A percentile compares a stretch with the other conserved stretches of the same genome.
These are phyloP conservation scores for Phlyctochytrium bullatum DNA, from an alignment of 192 early-diverging fungal species.

Conservation along the genomic window DNA sequence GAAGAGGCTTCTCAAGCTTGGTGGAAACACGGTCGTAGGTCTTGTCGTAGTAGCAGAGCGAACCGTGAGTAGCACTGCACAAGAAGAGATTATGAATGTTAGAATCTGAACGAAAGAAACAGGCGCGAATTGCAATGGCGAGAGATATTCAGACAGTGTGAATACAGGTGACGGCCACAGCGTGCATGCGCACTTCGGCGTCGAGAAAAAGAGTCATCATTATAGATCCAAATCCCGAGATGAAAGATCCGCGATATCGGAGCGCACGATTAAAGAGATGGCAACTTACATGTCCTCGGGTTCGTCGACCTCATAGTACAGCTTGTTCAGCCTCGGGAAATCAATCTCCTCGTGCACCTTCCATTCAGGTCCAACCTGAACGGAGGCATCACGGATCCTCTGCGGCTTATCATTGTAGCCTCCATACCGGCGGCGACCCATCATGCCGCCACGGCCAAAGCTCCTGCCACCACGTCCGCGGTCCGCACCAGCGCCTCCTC, in stretches of 20 bases:
- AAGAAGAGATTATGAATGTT: no score
- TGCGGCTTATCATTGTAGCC: constrained; percentile 59
- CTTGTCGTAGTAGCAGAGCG: constrained; percentile 73
- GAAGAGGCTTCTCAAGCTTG: constrained; percentile 73
- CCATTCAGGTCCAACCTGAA: constrained; percentile 88
- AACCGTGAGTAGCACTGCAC: constrained; percentile 70
- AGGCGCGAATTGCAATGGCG: no score
- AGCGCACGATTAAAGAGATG: neutral
- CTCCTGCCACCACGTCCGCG: constrained; percentile 28
- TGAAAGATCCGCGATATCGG: no score
- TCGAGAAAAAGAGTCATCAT: no score
- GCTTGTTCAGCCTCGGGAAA: constrained; percentile 80
- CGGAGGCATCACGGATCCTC: constrained; percentile 78
- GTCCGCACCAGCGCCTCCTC: constrained; percentile 20
- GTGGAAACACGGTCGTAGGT: constrained; percentile 81
- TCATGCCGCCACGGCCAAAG: constrained; percentile 34
- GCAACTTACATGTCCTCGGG: constrained; percentile 73
- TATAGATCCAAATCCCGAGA: no score
- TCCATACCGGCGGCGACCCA: constrained; percentile 38
- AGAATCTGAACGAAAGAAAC: no score
- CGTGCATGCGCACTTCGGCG: no score
- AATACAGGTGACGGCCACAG: constrained; percentile 24
- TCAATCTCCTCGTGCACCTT: constrained; percentile 92
- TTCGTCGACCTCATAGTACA: constrained; percentile 75
- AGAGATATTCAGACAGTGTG: constrained; percentile 45